phyloP scores from a whole-genome alignment of 352 stramenopile species.

The Phytophthora sp. region DNA sequence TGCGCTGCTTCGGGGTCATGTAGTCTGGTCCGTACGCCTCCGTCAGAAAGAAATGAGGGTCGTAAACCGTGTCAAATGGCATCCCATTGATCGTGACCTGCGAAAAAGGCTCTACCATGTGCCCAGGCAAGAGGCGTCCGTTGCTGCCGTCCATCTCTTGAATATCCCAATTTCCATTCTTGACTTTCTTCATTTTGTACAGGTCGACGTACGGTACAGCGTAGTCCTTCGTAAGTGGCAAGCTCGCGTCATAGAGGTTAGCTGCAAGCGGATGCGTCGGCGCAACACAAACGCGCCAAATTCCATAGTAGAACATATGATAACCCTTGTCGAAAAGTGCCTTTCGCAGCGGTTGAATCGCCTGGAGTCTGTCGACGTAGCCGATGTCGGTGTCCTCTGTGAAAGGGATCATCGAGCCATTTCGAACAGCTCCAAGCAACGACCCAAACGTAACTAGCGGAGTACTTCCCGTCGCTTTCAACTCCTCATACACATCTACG shows the following conservation, averaged over 20 bases:
- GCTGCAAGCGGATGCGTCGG: slow-evolving; percentile 48
- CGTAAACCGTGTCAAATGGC: slow-evolving; percentile 44
- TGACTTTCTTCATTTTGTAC: slow-evolving; percentile 35
- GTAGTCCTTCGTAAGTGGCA: slow-evolving; percentile 22
- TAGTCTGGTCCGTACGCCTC: slow-evolving; percentile 46
- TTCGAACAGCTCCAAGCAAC: slow-evolving; percentile 57
- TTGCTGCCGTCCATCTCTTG: slow-evolving; percentile 34
- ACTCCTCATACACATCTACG: slow-evolving; percentile 58
- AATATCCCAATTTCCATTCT: slow-evolving; percentile 34
- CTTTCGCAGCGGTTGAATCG: slow-evolving; percentile 20
- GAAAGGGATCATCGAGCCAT: slow-evolving; percentile 60
- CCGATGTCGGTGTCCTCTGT: slow-evolving; percentile 64
- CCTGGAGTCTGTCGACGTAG: slow-evolving; percentile 32
- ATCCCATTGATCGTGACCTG: slow-evolving; percentile 44
- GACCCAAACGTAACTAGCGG: slow-evolving; percentile 56
- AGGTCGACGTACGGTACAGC: slow-evolving; percentile 50
- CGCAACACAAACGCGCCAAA: slow-evolving; percentile 56
- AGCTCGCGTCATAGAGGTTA: slow-evolving; percentile 45
- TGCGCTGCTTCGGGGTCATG: slow-evolving; percentile 37
- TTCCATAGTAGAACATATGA: slow-evolving; percentile 50
- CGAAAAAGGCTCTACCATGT: slow-evolving; percentile 36
- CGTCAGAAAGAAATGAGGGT: slow-evolving; percentile 42
- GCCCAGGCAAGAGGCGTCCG: slow-evolving; percentile 17
- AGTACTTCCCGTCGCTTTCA: slow-evolving; percentile 29
- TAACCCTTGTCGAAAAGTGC: slow-evolving; percentile 49